Evolutionary conservation across 495 filamentous ascomycete genomes (phyloP).

Genomic region (Podospora anserina): DNA sequence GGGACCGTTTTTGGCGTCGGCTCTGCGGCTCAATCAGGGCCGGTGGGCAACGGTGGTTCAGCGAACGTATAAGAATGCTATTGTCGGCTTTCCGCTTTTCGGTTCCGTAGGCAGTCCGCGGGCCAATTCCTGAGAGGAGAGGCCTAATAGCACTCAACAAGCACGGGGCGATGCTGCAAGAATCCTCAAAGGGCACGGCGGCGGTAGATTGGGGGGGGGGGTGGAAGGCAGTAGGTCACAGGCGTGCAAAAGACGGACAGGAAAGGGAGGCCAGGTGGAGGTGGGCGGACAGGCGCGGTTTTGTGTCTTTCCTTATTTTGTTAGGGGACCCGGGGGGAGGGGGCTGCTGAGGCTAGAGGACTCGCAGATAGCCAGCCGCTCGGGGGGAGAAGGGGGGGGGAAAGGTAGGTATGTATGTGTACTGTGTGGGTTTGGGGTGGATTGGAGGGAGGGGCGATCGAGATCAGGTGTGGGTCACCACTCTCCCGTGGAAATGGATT

Average conservation of each 20-base stretch:
- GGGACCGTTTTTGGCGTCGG: neutral
- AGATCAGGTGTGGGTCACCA: constrained; percentile 20
- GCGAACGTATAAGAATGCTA: neutral
- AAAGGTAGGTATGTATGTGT: neutral
- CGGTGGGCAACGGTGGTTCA: neutral
- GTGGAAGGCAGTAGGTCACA: neutral
- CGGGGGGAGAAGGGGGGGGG: constrained; percentile 2
- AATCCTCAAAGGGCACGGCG: neutral
- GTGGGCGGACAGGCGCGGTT: constrained; percentile 18
- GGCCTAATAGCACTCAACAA: constrained; percentile 13
- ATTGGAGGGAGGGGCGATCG: constrained; percentile 22
- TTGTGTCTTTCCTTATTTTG: constrained; percentile 26
- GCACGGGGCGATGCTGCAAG: neutral
- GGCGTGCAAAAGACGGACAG: neutral
- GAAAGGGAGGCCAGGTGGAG: constrained; percentile 7
- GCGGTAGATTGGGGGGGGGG: neutral
- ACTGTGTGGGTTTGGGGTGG: constrained; percentile 17
- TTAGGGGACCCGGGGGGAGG: neutral
- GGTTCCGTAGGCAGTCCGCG: neutral
- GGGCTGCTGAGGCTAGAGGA: neutral
- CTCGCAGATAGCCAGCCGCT: constrained; percentile 15
- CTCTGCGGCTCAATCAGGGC: constrained; percentile 1
- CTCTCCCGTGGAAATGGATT: constrained; percentile 27
- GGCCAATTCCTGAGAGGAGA: neutral
- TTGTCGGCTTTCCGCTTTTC: neutral